Evolutionary conservation across 495 filamentous ascomycete genomes (phyloP).

Genomic region (Penicillium egyptiacum): DNA sequence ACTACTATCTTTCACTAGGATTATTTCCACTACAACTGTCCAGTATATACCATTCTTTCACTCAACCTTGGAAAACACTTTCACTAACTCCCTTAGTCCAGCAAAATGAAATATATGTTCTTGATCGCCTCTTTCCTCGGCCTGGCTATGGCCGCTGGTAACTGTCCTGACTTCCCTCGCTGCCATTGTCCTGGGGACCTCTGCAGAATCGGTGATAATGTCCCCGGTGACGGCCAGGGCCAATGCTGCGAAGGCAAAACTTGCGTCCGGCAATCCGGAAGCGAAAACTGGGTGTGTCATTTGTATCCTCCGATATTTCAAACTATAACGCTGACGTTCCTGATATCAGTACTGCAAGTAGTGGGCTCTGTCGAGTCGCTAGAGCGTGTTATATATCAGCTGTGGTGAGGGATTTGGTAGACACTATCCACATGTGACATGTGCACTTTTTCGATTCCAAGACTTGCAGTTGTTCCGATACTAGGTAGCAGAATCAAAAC

Average conservation of each 20-base stretch:
- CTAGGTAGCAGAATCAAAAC: not conserved
- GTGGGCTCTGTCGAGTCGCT: not conserved
- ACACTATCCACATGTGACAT: no score
- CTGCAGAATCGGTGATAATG: slow-evolving; percentile 14
- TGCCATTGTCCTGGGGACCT: slow-evolving; percentile 17
- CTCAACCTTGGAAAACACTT: not conserved
- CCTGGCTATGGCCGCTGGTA: slow-evolving; percentile 11
- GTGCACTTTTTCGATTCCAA: not conserved
- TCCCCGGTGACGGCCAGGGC: slow-evolving; percentile 10
- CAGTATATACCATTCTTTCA: not conserved
- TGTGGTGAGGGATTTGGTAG: not conserved
- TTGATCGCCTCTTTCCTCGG: slow-evolving; percentile 13
- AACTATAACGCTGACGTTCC: not conserved
- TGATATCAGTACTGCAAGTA: slow-evolving; percentile 3
- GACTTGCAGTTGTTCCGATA: not conserved
- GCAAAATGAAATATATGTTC: slow-evolving; percentile 20
- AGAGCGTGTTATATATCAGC: not conserved
- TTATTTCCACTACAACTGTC: slow-evolving; percentile 3
- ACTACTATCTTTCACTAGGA: slow-evolving; percentile 1
- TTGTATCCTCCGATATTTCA: not conserved
- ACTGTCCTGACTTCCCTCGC: slow-evolving; percentile 11
- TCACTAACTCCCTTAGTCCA: slow-evolving; percentile 4
- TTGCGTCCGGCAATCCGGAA: slow-evolving; percentile 9
- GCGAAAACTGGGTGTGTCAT: slow-evolving; percentile 15
- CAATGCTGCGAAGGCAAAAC: slow-evolving; percentile 15